phyloP scores from a whole-genome alignment of 1,284 basidiomycete species.

The Paramarasmius palmivorus region DNA sequence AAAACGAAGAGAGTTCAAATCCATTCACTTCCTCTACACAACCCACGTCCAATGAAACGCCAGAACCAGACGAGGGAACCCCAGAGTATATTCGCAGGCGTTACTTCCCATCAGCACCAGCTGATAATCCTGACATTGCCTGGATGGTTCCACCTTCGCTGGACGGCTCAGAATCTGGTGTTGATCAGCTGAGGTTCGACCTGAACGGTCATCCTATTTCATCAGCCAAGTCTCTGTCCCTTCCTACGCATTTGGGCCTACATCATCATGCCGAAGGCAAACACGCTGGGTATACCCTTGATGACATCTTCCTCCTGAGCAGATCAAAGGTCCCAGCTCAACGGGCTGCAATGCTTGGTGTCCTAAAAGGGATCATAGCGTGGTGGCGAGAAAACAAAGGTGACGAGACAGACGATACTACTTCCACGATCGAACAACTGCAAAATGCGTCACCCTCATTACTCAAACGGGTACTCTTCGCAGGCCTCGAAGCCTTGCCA shows the following conservation, averaged over 20 bases:
- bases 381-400: conserved; percentile 37
- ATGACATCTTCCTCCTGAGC: conserved; percentile 83
- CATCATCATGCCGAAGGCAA: conserved; percentile 87
- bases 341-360: conserved; percentile 77
- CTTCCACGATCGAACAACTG: conserved; percentile 15
- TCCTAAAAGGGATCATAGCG: conserved; percentile 45
- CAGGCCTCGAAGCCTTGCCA: conserved; percentile 61
- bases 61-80: conserved; percentile 65
- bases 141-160: conserved; percentile 61
- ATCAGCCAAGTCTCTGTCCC: conserved; percentile 41
- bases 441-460: conserved; percentile 3
- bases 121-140: conserved; percentile 69
- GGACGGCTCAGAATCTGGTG: neutral
- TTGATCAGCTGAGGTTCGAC: conserved; percentile 64
- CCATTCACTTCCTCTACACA: too few relatives aligned
- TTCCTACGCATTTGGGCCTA: conserved; percentile 84
- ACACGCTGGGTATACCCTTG: conserved; percentile 85
- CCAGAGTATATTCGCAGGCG: conserved; percentile 81
- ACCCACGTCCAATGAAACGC: too few relatives aligned
- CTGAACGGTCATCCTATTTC: conserved; percentile 71
- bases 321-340: conserved; percentile 86
- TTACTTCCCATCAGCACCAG: conserved; percentile 78
- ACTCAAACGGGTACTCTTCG: conserved; percentile 59
- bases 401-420: conserved; percentile 38
- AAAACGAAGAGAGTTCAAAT: too few relatives aligned